Conservation (phyloP, 805 yeast genomes). For the Nakazawaea siamensis region DNA sequence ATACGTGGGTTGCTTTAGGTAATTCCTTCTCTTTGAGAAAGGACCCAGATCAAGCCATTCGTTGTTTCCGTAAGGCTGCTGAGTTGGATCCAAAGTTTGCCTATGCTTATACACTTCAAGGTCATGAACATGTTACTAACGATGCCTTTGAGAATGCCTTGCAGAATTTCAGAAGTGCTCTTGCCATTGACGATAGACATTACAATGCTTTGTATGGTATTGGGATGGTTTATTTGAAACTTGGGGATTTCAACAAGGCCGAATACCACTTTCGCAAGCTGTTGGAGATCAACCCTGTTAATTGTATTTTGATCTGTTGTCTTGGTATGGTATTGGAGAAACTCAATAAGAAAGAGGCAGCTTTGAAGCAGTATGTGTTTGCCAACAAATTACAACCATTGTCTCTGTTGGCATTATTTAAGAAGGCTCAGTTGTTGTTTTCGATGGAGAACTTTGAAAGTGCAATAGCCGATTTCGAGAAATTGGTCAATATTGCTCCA, state of each 20-base stretch:
- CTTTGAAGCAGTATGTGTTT: slow-evolving; percentile 71
- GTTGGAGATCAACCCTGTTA: slow-evolving; percentile 79
- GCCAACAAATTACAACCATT: slow-evolving; percentile 82
- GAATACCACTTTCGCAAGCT: slow-evolving; percentile 86
- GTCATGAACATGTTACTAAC: slow-evolving; percentile 82
- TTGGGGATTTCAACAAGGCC: slow-evolving; percentile 80
- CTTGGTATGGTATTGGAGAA: slow-evolving; percentile 90
- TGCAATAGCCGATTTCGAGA: slow-evolving; percentile 70
- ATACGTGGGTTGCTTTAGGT: slow-evolving; percentile 90
- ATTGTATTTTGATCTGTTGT: slow-evolving; percentile 84
- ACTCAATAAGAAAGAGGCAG: slow-evolving; percentile 56
- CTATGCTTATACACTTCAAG: slow-evolving; percentile 88
- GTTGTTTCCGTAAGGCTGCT: slow-evolving; percentile 75
- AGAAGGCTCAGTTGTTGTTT: slow-evolving; percentile 76
- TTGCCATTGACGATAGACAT: slow-evolving; percentile 70
- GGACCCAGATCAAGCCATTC: slow-evolving; percentile 85
- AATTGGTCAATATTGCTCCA: slow-evolving; percentile 70
- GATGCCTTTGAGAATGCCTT: slow-evolving; percentile 90
- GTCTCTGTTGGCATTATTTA: slow-evolving; percentile 80
- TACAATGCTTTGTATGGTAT: slow-evolving; percentile 94
- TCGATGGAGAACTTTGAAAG: slow-evolving; percentile 61
- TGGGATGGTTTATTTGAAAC: slow-evolving; percentile 85
- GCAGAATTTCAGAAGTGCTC: slow-evolving; percentile 72
- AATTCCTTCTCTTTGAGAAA: slow-evolving; percentile 75
- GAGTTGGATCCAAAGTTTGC: slow-evolving; percentile 62